Conservation (phyloP, 1,284 basidiomycete species). For the Ustilago hordei region DNA sequence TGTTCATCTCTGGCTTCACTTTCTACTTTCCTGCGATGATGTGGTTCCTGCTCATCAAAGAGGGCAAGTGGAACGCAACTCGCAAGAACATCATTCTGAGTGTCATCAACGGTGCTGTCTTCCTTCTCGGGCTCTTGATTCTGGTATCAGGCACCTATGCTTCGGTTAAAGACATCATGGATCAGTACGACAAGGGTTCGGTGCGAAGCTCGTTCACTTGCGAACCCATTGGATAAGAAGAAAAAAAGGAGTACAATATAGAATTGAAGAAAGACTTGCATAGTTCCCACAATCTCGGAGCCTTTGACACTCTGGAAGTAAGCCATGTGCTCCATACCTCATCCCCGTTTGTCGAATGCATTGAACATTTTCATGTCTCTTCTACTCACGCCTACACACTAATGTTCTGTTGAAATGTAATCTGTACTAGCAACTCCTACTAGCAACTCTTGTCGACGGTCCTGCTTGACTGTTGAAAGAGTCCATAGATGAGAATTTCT, state of each 20-base stretch:
- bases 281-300: background rate
- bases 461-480: background rate
- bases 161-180: conserved; percentile 39
- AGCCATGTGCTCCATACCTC: conserved; percentile 2
- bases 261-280: too few relatives aligned
- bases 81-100: conserved; percentile 49
- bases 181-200: conserved; percentile 28
- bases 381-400: conserved; percentile 8
- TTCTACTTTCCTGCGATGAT: conserved; percentile 72
- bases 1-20: conserved; percentile 57
- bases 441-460: background rate
- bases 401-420: conserved; percentile 15
- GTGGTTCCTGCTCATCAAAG: conserved; percentile 57
- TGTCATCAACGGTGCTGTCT: conserved; percentile 40
- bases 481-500: background rate
- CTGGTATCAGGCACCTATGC: conserved; percentile 55
- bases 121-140: conserved; percentile 54
- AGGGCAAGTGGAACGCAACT: conserved; percentile 48
- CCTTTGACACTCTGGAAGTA: conserved; percentile 3
- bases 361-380: conserved; percentile 12
- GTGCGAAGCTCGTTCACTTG: conserved; percentile 50
- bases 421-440: conserved; percentile 19
- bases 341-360: background rate
- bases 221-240: conserved; percentile 25
- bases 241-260: background rate